Evolutionary conservation across 495 filamentous ascomycete genomes (phyloP).

Genomic region (Xylaria venustula): DNA sequence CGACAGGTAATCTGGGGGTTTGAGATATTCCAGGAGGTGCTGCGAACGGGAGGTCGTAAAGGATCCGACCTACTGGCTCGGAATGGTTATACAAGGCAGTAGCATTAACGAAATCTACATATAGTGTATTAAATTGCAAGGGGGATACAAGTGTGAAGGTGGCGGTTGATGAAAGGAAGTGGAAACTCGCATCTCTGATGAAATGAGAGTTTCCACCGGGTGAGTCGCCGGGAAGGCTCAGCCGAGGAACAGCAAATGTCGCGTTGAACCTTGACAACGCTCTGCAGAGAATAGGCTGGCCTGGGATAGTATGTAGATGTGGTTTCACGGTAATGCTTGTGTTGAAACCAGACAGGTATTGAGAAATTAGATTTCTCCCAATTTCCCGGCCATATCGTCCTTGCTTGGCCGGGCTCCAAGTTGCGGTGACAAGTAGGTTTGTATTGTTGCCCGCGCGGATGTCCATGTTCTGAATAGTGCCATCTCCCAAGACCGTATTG

Average conservation of each 20-base stretch:
- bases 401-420: constrained; percentile 70
- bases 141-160: constrained; percentile 83
- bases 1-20: constrained; percentile 76
- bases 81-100: constrained; percentile 81
- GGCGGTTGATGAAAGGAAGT: constrained; percentile 82
- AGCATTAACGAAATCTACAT: constrained; percentile 75
- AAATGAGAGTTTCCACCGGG: constrained; percentile 56
- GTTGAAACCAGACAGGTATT: constrained; percentile 86
- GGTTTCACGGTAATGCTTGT: constrained; percentile 70
- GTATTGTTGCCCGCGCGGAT: constrained; percentile 70
- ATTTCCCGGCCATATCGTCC: constrained; percentile 58
- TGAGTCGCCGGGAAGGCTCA: constrained; percentile 55
- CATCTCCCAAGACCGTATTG: constrained; percentile 70
- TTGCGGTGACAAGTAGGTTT: constrained; percentile 63
- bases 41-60: constrained; percentile 69
- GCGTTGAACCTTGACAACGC: constrained; percentile 68
- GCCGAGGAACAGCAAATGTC: constrained; percentile 65
- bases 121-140: constrained; percentile 65
- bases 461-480: constrained; percentile 57
- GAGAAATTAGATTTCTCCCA: constrained; percentile 72
- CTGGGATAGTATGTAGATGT: constrained; percentile 69
- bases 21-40: constrained; percentile 70
- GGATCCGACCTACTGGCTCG: constrained; percentile 71
- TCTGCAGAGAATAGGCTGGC: constrained; percentile 67
- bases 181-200: constrained; percentile 82